These are phyloP conservation scores for Hanseniaspora clermontiae DNA, from an alignment of 805 yeast species.

Conservation along the genomic window DNA sequence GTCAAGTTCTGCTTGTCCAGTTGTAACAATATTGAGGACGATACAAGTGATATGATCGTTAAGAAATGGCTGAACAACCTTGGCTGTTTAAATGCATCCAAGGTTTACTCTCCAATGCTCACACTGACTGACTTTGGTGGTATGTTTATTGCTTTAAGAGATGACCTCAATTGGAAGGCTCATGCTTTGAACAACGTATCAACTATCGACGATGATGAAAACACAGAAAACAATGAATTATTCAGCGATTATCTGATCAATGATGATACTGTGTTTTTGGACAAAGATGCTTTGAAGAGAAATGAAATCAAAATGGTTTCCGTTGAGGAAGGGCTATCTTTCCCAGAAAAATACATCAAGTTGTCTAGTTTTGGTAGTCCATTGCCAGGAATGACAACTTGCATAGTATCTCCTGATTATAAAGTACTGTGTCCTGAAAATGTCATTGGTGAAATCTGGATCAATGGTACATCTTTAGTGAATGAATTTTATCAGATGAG, in stretches of 20 bases:
- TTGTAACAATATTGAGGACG: slow-evolving; percentile 82
- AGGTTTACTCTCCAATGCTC: slow-evolving; percentile 75
- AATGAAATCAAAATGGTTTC: slow-evolving; percentile 25
- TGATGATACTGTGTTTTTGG: slow-evolving; percentile 26
- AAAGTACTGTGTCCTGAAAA: slow-evolving; percentile 56
- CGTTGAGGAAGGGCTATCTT: slow-evolving; percentile 15
- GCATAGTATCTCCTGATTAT: slow-evolving; percentile 90
- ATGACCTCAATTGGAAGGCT: slow-evolving; percentile 45
- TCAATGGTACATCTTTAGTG: slow-evolving; percentile 81
- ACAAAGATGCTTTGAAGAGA: slow-evolving; percentile 27
- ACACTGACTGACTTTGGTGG: slow-evolving; percentile 93
- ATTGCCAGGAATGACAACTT: slow-evolving; percentile 82
- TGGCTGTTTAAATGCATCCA: slow-evolving; percentile 66
- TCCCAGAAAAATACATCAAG: slow-evolving; percentile 41
- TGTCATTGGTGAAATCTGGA: slow-evolving; percentile 94
- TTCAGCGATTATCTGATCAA: not conserved
- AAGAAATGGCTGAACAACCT: slow-evolving; percentile 84
- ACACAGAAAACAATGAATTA: slow-evolving; percentile 10
- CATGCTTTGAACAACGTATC: slow-evolving; percentile 7
- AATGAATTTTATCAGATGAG: slow-evolving; percentile 34
- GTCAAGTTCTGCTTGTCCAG: slow-evolving; percentile 84
- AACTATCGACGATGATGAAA: not conserved
- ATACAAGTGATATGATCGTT: slow-evolving; percentile 75
- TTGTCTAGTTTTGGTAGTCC: slow-evolving; percentile 93
- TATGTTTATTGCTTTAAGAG: slow-evolving; percentile 80